Percentiles rank a stretch among this genome's conserved stretches.
Evolutionary conservation across 2,329 filamentous ascomycete genomes (phyloP).

Genomic region (Microdochium nivale): DNA sequence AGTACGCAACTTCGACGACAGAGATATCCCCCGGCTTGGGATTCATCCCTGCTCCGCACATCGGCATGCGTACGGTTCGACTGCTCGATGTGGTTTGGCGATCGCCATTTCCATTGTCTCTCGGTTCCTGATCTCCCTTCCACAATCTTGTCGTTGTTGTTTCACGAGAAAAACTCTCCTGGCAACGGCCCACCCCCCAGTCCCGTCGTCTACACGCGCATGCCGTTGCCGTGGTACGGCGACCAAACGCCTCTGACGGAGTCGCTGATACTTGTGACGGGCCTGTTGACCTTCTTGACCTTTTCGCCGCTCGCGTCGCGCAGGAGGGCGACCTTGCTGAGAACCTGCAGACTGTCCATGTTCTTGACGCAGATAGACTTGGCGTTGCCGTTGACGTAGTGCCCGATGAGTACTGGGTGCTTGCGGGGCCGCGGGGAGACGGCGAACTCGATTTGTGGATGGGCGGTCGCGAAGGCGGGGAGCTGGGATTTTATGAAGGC

Average conservation of each 20-base stretch:
- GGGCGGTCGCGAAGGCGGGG: constrained; percentile 65
- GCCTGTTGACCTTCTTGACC: constrained; percentile 54
- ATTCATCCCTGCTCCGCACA: no score
- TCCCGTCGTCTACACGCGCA: constrained; percentile 33
- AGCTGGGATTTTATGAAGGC: constrained; percentile 74
- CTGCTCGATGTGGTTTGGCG: no score
- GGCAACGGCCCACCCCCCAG: constrained; percentile 4
- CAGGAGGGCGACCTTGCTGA: constrained; percentile 69
- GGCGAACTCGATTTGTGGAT: constrained; percentile 85
- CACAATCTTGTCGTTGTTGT: neutral
- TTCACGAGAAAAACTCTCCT: no score
- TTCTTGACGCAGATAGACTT: constrained; percentile 88
- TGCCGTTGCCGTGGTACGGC: constrained; percentile 56
- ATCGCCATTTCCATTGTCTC: no score
- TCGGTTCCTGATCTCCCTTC: neutral
- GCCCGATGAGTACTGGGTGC: constrained; percentile 80
- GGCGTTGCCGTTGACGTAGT: constrained; percentile 84
- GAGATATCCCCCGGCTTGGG: no score
- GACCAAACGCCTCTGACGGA: constrained; percentile 65
- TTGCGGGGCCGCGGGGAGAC: constrained; percentile 84
- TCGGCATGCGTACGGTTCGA: no score
- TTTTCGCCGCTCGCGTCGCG: constrained; percentile 70
- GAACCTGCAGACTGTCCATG: constrained; percentile 68
- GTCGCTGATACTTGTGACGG: constrained; percentile 54
- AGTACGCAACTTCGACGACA: no score